Evolutionary conservation across 169 alveolate genomes (phyloP), one percentile per base, ranked within the genome.

Genomic region (Plasmodium reichenowi): DNA sequence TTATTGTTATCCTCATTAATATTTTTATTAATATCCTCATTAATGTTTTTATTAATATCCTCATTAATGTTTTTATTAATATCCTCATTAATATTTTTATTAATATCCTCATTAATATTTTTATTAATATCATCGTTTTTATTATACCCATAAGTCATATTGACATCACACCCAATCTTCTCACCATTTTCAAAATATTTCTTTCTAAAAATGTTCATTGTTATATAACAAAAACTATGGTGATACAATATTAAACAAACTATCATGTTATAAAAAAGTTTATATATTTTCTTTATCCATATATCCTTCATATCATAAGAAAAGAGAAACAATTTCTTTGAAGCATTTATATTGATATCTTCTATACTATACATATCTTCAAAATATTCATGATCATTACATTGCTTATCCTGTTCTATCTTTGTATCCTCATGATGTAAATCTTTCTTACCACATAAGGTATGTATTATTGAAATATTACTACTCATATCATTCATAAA

Each of bases 321-420:
- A 48, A 48, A 48, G 5, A 8, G 20, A 22, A 54, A 56, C 29
- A 15, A 12, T 26, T 50, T 48, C 54, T 68, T 9, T 9, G 7
- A 52, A n/a, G 1, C 0, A 12, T 10, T 56, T 9, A 68, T 2
- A 60, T 83, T 72, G 58, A 68, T 8, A 62, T 83, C 58, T 15
- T 24, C 32, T 56, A 83, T 54, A 58, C 56, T 72, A 43, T 68
- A 43, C 91, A 83, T 83, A 24, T 83, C 91, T 67, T 83, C 91
- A 45, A 68, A 83, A 8, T 24, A 45, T 52, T 64, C 74, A 75
- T 75, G 4, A 22, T 43, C 13, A 15, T 26, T 66, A 43, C n/a
- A 12, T 7, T 60, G 29, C 13, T 17, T 17, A 50, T 60, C 6
- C n/a, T 12, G 52, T 38, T 17, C 26, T 0, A 56, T 73, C 8